A percentile compares a stretch with the other conserved stretches of the same genome.
These are phyloP conservation scores for Crithidia bombi DNA, from an alignment of 208 protist species.

Conservation along the genomic window DNA sequence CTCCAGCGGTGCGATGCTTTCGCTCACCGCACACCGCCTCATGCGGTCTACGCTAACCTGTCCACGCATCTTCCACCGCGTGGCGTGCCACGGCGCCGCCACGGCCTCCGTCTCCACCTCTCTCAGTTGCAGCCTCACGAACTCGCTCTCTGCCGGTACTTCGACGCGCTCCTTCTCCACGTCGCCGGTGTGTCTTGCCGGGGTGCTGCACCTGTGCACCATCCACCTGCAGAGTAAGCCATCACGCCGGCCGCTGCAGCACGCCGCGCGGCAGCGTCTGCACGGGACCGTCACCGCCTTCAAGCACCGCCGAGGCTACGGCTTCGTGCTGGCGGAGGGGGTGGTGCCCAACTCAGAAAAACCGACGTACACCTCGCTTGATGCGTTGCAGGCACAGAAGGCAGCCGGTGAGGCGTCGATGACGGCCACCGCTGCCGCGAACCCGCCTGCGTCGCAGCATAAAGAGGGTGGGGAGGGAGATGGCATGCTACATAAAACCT, in stretches of 20 bases:
- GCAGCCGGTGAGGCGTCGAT: not conserved
- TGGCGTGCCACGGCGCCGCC: not conserved
- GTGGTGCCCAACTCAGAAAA: slow-evolving; percentile 13
- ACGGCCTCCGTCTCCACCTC: not conserved
- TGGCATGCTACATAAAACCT: slow-evolving; percentile 21
- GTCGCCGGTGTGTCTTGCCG: slow-evolving; percentile 1
- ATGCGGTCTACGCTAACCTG: no score
- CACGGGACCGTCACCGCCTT: slow-evolving; percentile 80
- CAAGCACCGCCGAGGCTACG: slow-evolving; percentile 87
- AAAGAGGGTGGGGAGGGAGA: not conserved
- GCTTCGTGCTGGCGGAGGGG: slow-evolving; percentile 74
- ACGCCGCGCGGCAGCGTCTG: slow-evolving; percentile 27
- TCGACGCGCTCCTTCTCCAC: not conserved
- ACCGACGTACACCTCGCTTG: slow-evolving; percentile 6
- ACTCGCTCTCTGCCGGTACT: not conserved
- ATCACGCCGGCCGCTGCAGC: not conserved
- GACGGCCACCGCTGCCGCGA: not conserved
- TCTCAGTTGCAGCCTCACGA: not conserved
- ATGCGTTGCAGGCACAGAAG: not conserved
- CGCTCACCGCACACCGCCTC: no score
- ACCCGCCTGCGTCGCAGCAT: no score
- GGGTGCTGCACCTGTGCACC: not conserved
- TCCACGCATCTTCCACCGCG: not conserved
- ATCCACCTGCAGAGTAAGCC: not conserved
- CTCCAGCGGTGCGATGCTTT: no score